Evolutionary conservation across 108 stramenopile genomes (phyloP).

Genomic region (Nannochloropsis granulata): DNA sequence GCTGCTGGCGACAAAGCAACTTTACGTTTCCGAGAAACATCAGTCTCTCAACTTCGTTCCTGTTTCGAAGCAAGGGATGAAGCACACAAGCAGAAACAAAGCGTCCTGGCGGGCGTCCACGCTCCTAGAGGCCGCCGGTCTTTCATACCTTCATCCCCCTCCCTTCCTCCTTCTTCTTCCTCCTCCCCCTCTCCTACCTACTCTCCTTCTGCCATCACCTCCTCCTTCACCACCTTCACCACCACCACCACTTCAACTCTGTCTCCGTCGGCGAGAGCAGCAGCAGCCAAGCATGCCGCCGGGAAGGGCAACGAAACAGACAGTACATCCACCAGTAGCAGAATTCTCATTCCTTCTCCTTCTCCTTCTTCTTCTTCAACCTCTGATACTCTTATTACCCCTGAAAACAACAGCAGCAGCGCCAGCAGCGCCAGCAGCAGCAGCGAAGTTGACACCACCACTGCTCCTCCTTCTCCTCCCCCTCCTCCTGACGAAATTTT

Average conservation of each 20-base stretch:
- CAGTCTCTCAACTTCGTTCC: neutral
- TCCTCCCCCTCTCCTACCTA: neutral
- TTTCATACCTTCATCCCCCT: neutral
- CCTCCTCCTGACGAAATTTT: constrained; percentile 1
- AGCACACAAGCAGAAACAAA: neutral
- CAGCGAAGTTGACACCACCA: too few species aligned
- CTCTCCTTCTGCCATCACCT: neutral
- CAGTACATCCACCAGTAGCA: too few species aligned
- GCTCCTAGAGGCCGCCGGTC: neutral
- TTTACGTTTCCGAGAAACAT: neutral
- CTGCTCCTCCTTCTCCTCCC: neutral
- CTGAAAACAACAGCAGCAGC: too few species aligned
- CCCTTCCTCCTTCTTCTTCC: neutral
- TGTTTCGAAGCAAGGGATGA: neutral
- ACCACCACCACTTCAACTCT: neutral
- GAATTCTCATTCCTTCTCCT: too few species aligned
- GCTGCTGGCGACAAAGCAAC: too few species aligned
- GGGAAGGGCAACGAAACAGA: too few species aligned
- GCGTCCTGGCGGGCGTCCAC: neutral
- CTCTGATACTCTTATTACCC: too few species aligned
- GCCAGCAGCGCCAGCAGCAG: too few species aligned
- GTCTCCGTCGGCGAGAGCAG: neutral
- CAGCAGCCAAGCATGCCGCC: too few species aligned
- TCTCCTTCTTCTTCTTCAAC: too few species aligned
- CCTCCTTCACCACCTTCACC: neutral